phyloP scores from a whole-genome alignment of 306 rosid genomes.

The Senna tora region DNA sequence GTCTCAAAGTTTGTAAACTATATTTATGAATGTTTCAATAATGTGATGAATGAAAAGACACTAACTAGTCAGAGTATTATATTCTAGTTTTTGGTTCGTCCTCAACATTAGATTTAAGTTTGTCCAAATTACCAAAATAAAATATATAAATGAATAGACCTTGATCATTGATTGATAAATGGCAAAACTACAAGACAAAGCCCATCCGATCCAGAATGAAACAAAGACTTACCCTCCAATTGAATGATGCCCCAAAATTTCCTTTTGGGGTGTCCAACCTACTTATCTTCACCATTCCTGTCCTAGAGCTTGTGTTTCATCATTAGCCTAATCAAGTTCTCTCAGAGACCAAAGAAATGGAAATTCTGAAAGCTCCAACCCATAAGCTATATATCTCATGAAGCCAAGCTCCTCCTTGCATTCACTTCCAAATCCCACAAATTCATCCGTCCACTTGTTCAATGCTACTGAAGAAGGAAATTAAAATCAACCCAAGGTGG shows the following conservation, averaged over 20 bases:
- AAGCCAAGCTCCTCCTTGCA: constrained; percentile 44
- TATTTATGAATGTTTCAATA: no score
- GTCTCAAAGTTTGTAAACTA: no score
- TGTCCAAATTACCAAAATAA: no score
- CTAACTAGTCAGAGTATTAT: no score
- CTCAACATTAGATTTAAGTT: no score
- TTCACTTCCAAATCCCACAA: constrained; percentile 58
- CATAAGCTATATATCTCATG: constrained; percentile 52
- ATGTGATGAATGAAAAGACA: no score
- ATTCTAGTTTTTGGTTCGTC: no score
- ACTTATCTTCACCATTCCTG: constrained; percentile 36
- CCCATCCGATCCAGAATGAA: constrained; percentile 59
- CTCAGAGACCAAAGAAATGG: constrained; percentile 53
- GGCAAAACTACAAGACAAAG: constrained; percentile 48
- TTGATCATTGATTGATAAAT: constrained; percentile 44
- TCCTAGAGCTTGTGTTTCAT: constrained; percentile 32
- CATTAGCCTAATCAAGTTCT: constrained; percentile 38
- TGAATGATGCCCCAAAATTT: constrained; percentile 47
- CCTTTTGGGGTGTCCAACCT: constrained; percentile 51
- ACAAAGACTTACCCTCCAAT: constrained; percentile 52
- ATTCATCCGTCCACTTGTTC: constrained; percentile 37
- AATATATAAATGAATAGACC: no score
- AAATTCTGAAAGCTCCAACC: constrained; percentile 48
- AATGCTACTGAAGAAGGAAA: constrained; percentile 1
- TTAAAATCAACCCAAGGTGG: not conserved